Conservation (phyloP, 805 yeast species). For the Saccharomycopsis fermentans region DNA sequence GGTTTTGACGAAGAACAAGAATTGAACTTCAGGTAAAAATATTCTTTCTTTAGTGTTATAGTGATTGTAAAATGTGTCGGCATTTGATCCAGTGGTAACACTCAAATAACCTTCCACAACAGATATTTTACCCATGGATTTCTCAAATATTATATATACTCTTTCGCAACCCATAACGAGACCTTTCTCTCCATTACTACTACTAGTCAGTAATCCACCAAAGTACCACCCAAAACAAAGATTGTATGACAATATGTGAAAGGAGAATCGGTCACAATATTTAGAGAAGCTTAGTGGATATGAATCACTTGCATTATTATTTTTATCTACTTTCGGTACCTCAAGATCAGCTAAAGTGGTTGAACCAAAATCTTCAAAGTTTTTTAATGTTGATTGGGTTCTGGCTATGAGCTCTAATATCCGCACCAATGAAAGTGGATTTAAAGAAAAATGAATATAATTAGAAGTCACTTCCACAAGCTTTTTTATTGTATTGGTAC, state of each 20-base stretch:
- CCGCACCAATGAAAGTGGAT: slow-evolving; percentile 39
- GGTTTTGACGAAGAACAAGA: slow-evolving; percentile 33
- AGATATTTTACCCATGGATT: slow-evolving; percentile 54
- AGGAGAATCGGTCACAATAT: slow-evolving; percentile 32
- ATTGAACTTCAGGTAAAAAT: slow-evolving; percentile 58
- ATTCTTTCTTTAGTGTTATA: slow-evolving; percentile 46
- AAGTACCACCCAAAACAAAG: slow-evolving; percentile 76
- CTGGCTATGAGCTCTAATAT: slow-evolving; percentile 25
- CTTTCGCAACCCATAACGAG: slow-evolving; percentile 70
- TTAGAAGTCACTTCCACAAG: slow-evolving; percentile 33
- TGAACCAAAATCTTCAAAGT: background rate
- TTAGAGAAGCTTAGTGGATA: background rate
- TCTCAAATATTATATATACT: slow-evolving; percentile 55
- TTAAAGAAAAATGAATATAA: slow-evolving; percentile 47
- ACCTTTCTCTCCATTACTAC: slow-evolving; percentile 24
- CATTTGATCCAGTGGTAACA: slow-evolving; percentile 51
- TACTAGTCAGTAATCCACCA: slow-evolving; percentile 24
- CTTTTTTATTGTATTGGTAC: slow-evolving; percentile 4
- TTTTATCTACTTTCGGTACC: background rate
- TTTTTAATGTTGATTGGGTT: background rate
- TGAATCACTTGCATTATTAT: background rate
- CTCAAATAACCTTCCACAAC: slow-evolving; percentile 61
- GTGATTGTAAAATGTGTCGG: slow-evolving; percentile 44
- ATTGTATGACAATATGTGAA: slow-evolving; percentile 51
- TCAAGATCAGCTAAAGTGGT: background rate